Percentiles rank a stretch among this genome's conserved stretches.
Conservation (phyloP, 2,329 filamentous ascomycete species). For the Penicillium sp. region DNA sequence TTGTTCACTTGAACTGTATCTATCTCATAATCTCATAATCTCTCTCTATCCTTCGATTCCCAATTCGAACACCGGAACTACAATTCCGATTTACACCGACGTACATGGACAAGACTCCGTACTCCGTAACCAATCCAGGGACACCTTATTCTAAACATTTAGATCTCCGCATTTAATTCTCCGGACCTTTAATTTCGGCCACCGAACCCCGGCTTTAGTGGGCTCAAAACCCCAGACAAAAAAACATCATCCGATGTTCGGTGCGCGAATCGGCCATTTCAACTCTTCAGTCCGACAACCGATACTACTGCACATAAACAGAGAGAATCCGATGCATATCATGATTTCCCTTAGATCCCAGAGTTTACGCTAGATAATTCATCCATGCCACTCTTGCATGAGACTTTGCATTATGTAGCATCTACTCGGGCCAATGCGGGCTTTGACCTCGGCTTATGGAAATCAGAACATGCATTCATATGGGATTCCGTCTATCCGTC, state of each 20-base stretch:
- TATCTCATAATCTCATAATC: background rate
- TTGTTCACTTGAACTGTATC: background rate
- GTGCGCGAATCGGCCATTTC: conserved; percentile 23
- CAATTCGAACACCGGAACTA: background rate
- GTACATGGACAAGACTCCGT: background rate
- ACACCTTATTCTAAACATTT: background rate
- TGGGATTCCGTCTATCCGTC: background rate
- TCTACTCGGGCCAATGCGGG: background rate
- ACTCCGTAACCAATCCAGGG: background rate
- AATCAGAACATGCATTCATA: background rate
- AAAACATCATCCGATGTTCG: conserved; percentile 22
- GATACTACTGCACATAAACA: background rate
- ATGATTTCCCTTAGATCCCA: background rate
- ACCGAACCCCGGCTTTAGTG: background rate
- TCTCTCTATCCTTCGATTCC: background rate
- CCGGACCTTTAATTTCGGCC: background rate
- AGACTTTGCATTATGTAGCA: background rate
- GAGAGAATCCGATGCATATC: background rate
- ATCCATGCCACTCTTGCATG: background rate
- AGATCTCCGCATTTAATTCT: background rate
- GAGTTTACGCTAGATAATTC: background rate
- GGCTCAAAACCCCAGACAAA: background rate
- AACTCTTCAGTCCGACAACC: background rate
- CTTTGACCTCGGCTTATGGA: background rate
- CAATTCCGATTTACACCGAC: background rate